A percentile compares a stretch with the other conserved stretches of the same genome.
These are phyloP conservation scores for Annulohypoxylon truncatum DNA, from an alignment of 2,329 filamentous ascomycete genomes.

Conservation along the genomic window DNA sequence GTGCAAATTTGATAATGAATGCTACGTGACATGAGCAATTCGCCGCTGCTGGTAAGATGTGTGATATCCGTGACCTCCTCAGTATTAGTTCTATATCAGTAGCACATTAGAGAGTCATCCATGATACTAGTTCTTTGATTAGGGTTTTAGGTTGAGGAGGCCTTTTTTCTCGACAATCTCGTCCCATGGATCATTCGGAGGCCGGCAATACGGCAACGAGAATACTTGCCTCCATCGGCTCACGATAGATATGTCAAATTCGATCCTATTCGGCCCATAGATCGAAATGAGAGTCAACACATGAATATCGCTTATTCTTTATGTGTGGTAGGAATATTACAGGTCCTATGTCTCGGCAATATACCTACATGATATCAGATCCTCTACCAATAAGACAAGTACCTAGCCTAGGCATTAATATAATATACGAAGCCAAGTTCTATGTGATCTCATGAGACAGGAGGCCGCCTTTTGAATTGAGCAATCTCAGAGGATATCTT, in stretches of 20 bases:
- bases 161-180: neutral
- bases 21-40: too few species aligned
- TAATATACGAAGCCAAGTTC: neutral
- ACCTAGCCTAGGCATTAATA: too few species aligned
- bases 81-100: neutral
- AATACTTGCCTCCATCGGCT: neutral
- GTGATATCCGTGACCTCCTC: neutral
- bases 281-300: neutral
- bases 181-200: neutral
- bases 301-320: neutral
- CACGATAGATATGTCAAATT: neutral
- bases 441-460: slow-evolving; percentile 1
- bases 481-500: neutral
- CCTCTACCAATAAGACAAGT: slow-evolving; percentile 20
- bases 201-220: neutral
- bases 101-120: neutral
- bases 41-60: neutral
- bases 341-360: slow-evolving; percentile 14
- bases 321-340: neutral
- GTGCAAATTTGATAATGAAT: neutral
- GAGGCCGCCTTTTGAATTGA: slow-evolving; percentile 11
- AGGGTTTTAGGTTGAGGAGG: too few species aligned
- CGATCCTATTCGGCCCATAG: neutral
- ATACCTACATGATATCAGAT: neutral
- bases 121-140: neutral